These are phyloP conservation scores for Cucurbita maxima DNA, from an alignment of 306 rosid genomes.

Conservation along the genomic window DNA sequence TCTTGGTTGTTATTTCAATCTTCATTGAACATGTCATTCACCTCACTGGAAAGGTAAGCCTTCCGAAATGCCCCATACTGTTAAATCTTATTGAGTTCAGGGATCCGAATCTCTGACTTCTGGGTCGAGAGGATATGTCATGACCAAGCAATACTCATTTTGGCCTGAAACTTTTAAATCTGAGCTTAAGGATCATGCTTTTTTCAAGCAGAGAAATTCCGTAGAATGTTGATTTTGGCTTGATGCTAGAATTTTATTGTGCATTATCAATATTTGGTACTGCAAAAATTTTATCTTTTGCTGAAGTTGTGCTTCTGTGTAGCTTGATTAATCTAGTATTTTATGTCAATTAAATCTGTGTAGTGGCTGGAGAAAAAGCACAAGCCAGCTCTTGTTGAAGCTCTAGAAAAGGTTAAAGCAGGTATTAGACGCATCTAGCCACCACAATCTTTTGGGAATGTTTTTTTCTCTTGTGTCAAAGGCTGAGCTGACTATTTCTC, in stretches of 20 bases:
- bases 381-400: conserved; percentile 50
- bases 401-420: conserved; percentile 57
- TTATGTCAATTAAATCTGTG: not conserved
- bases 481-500: conserved; percentile 12
- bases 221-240: not conserved
- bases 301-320: not conserved
- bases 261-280: not conserved
- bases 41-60: conserved; percentile 26
- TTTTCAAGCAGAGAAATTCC: not conserved
- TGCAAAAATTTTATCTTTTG: not conserved
- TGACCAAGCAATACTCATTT: not conserved
- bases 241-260: not conserved
- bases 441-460: no score
- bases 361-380: conserved; percentile 35
- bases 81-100: not conserved
- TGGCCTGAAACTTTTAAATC: not conserved
- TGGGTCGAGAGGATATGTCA: not conserved
- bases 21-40: conserved; percentile 42
- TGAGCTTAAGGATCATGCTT: not conserved
- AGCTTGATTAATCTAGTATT: not conserved
- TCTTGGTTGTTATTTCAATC: conserved; percentile 41
- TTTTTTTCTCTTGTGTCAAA: not conserved
- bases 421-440: conserved; percentile 15
- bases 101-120: not conserved
- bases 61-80: not conserved